Conservation (phyloP, 345 rosid species). For the Bruguiera parviflora region DNA sequence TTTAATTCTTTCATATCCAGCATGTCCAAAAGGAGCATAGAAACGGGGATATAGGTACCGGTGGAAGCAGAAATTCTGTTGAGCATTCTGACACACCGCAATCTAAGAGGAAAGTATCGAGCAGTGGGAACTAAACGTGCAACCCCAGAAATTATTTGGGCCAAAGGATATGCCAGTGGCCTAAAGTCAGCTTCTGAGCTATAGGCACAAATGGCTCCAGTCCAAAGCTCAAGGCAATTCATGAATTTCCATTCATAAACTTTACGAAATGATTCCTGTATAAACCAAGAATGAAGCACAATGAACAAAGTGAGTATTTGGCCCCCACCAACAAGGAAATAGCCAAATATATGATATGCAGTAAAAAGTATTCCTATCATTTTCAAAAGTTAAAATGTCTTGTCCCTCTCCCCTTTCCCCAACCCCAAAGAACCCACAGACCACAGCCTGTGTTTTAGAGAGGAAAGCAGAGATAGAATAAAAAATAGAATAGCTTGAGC, state of each 20-base stretch:
- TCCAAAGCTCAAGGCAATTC: constrained; percentile 97
- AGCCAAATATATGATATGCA: no score
- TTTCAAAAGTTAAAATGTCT: no score
- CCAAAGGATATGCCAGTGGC: constrained; percentile 86
- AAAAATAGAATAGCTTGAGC: no score
- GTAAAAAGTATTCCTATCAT: no score
- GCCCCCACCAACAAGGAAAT: no score
- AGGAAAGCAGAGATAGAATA: no score
- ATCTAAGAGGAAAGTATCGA: constrained; percentile 83
- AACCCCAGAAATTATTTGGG: constrained; percentile 85
- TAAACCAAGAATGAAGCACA: neutral
- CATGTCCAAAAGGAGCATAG: constrained; percentile 92
- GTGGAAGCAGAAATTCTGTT: constrained; percentile 76
- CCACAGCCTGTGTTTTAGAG: no score
- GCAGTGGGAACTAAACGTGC: constrained; percentile 93
- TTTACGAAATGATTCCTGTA: constrained; percentile 82
- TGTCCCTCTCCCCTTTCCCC: no score
- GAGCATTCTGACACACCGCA: constrained; percentile 90
- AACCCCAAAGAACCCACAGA: no score
- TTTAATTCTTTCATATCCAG: constrained; percentile 93
- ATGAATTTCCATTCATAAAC: constrained; percentile 97
- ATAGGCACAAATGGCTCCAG: constrained; percentile 79
- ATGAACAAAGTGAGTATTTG: neutral
- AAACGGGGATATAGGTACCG: constrained; percentile 77
- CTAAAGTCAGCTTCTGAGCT: constrained; percentile 66